phyloP scores from a whole-genome alignment of 1,139 yeast species.

The Lipomyces yarrowii region DNA sequence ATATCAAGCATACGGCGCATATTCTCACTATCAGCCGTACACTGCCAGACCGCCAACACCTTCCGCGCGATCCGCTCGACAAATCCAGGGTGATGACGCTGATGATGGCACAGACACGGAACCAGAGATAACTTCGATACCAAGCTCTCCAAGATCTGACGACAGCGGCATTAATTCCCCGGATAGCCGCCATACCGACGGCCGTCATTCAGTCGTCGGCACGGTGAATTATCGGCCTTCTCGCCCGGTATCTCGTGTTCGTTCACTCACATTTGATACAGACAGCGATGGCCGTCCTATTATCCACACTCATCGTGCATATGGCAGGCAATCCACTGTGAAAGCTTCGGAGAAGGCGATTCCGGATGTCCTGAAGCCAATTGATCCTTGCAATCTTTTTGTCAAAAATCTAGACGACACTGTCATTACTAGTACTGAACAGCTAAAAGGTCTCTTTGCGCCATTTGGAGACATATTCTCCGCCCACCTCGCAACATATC shows the following conservation, averaged over 20 bases:
- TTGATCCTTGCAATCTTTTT: slow-evolving; percentile 29
- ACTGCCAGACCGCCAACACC: not conserved
- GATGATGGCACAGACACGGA: not conserved
- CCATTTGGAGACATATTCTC: slow-evolving; percentile 25
- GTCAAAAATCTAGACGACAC: slow-evolving; percentile 30
- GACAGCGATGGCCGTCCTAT: slow-evolving; percentile 7
- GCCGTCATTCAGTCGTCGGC: not conserved
- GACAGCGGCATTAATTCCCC: not conserved
- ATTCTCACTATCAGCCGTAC: not conserved
- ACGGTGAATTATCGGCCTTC: not conserved
- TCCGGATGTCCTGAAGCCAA: slow-evolving; percentile 8
- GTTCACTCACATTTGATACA: slow-evolving; percentile 4
- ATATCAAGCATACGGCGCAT: not conserved
- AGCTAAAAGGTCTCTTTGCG: slow-evolving; percentile 24
- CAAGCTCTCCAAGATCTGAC: not conserved
- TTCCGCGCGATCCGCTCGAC: not conserved
- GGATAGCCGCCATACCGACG: not conserved
- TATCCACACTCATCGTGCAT: not conserved
- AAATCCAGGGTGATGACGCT: not conserved
- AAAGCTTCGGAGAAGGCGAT: not conserved
- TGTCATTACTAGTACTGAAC: slow-evolving; percentile 15
- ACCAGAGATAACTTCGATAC: not conserved
- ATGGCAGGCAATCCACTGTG: not conserved
- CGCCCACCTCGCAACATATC: slow-evolving; percentile 19
- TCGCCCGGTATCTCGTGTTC: not conserved